Evolutionary conservation across 345 rosid genomes (phyloP).

Genomic region (Carallia pectinifolia): DNA sequence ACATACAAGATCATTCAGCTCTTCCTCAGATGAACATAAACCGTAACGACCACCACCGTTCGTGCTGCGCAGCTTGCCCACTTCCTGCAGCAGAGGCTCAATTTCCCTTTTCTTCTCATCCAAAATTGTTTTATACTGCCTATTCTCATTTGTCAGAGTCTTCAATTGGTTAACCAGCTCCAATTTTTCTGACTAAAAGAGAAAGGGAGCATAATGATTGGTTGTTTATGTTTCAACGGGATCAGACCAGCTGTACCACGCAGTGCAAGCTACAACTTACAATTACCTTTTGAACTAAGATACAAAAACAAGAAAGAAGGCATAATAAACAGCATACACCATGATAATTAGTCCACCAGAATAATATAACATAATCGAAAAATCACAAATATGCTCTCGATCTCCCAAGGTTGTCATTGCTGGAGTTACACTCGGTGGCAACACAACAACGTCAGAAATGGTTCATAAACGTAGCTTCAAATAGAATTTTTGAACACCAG

Average conservation of each 20-base stretch:
- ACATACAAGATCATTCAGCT: slow-evolving; percentile 73
- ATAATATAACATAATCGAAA: no score
- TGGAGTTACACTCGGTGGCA: no score
- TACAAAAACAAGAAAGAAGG: no score
- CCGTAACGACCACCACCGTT: slow-evolving; percentile 40
- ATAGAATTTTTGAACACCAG: no score
- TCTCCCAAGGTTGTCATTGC: no score
- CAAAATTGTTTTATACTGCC: slow-evolving; percentile 38
- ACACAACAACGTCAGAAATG: no score
- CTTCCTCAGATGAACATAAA: slow-evolving; percentile 89
- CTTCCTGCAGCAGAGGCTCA: slow-evolving; percentile 83
- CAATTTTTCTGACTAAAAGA: slow-evolving; percentile 41
- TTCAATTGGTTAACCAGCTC: slow-evolving; percentile 48
- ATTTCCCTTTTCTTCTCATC: slow-evolving; percentile 75
- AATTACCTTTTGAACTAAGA: no score
- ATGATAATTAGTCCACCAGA: no score
- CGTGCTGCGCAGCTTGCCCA: slow-evolving; percentile 68
- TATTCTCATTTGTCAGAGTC: slow-evolving; percentile 34
- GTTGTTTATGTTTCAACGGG: not conserved
- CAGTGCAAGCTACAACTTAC: not conserved
- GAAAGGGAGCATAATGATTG: not conserved
- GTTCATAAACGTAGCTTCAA: no score
- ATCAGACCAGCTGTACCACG: not conserved
- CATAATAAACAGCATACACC: no score
- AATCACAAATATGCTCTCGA: no score